phyloP scores from a whole-genome alignment of 306 rosid species.

The Sindora glabra region DNA sequence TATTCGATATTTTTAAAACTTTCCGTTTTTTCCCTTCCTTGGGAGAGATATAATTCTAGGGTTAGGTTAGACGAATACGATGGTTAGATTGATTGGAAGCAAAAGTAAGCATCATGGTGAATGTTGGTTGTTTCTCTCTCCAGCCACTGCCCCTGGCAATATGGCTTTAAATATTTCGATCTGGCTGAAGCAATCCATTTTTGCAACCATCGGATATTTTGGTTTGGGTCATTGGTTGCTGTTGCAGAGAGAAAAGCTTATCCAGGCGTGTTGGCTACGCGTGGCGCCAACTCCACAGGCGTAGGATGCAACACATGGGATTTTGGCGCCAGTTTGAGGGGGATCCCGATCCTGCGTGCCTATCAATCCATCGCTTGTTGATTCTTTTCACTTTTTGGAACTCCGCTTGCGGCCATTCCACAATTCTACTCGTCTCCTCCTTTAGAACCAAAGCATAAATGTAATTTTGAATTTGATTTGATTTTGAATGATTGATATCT shows the following conservation, averaged over 20 bases:
- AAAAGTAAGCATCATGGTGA: not conserved
- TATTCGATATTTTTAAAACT: slow-evolving; percentile 13
- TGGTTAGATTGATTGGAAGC: no score
- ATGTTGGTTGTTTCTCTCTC: no score
- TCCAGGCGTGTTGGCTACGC: slow-evolving; percentile 36
- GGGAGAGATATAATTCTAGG: not conserved
- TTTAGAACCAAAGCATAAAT: no score
- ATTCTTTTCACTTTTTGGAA: no score
- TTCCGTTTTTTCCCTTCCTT: not conserved
- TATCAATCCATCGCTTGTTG: no score
- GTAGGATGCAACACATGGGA: not conserved
- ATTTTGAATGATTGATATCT: no score
- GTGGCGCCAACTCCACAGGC: not conserved
- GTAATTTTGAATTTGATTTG: no score
- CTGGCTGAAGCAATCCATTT: slow-evolving; percentile 6
- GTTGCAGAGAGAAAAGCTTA: not conserved
- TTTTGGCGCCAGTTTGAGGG: not conserved
- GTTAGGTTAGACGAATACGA: not conserved
- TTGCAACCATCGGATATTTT: not conserved
- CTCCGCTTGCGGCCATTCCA: no score
- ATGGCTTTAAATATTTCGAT: not conserved
- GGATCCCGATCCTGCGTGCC: slow-evolving; percentile 8
- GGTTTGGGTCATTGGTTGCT: not conserved
- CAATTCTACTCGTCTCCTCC: no score
- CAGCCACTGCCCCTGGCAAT: slow-evolving; percentile 19